phyloP scores from a whole-genome alignment of 768 basidiomycete genomes.

The Rhodosporidiobolus sp. region DNA sequence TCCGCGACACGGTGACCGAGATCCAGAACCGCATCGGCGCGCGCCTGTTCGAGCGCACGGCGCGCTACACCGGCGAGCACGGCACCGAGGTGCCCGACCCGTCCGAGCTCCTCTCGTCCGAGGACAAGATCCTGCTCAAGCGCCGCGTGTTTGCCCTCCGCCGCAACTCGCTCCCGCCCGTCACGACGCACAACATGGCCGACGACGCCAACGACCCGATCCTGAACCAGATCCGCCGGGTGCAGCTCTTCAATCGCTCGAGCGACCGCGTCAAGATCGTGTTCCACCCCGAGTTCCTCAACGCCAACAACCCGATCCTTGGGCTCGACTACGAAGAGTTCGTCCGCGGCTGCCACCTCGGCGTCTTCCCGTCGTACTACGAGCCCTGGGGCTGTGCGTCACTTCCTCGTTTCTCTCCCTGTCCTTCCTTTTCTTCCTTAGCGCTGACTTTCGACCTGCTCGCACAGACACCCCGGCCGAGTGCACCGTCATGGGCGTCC shows the following conservation, averaged over 20 bases:
- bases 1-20: slow-evolving; percentile 91
- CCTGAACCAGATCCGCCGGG: slow-evolving; percentile 87
- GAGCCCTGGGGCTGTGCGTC: slow-evolving; percentile 44
- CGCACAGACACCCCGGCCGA: slow-evolving; percentile 81
- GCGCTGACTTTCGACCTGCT: slow-evolving; percentile 31
- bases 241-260: slow-evolving; percentile 85
- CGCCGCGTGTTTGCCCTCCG: slow-evolving; percentile 94
- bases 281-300: slow-evolving; percentile 98
- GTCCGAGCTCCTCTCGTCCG: slow-evolving; percentile 73
- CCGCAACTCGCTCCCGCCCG: slow-evolving; percentile 86
- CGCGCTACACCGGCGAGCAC: slow-evolving; percentile 80
- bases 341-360: slow-evolving; percentile 93
- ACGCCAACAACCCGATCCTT: slow-evolving; percentile 94
- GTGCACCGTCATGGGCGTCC: slow-evolving; percentile 99
- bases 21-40: slow-evolving; percentile 90
- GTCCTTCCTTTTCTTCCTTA: background rate
- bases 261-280: slow-evolving; percentile 92
- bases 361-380: slow-evolving; percentile 76
- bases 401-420: too few species aligned
- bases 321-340: slow-evolving; percentile 99
- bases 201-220: slow-evolving; percentile 91
- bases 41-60: slow-evolving; percentile 88
- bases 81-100: slow-evolving; percentile 68
- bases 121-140: slow-evolving; percentile 92
- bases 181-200: slow-evolving; percentile 98